Evolutionary conservation across 768 basidiomycete species (phyloP).

Genomic region (Lyophyllum shimeji): DNA sequence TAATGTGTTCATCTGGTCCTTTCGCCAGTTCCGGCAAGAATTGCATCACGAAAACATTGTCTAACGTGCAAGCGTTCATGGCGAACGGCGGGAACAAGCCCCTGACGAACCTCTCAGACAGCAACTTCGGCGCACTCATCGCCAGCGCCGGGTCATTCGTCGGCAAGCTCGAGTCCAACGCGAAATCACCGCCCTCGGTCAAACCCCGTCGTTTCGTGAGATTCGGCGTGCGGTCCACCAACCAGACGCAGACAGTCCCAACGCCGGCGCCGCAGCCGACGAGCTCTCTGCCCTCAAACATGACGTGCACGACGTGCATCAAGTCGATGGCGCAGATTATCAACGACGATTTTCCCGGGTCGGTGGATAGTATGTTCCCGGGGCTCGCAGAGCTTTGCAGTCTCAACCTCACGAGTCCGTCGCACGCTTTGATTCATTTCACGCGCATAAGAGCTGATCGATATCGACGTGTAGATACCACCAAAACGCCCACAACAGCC

Average conservation of each 20-base stretch:
- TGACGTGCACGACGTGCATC: constrained; percentile 12
- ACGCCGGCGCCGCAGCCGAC: too few relatives aligned
- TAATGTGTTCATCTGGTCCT: neutral
- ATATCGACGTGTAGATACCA: neutral
- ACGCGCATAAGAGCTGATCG: neutral
- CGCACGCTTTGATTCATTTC: neutral
- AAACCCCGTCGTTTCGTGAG: neutral
- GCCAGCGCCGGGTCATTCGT: constrained; percentile 6
- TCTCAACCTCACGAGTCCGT: neutral
- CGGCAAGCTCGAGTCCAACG: constrained; percentile 1
- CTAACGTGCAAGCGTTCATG: constrained; percentile 2
- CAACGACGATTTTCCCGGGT: constrained; percentile 8
- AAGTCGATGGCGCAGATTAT: constrained; percentile 5
- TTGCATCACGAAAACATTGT: constrained; percentile 7
- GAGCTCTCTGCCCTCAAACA: constrained; percentile 2
- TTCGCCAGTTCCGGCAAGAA: constrained; percentile 4
- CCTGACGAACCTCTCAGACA: constrained; percentile 5
- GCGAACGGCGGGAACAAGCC: neutral
- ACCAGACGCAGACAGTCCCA: neutral
- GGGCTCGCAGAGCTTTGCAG: constrained; percentile 6
- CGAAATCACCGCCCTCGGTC: neutral
- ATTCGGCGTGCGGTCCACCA: neutral
- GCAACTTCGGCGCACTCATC: constrained; percentile 10
- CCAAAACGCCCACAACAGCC: neutral
- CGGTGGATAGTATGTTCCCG: constrained; percentile 7